Percentiles rank a stretch among this genome's conserved stretches.
These are phyloP conservation scores for Dictyostelium intermedium DNA, from an alignment of 78 protist species.

Conservation along the genomic window DNA sequence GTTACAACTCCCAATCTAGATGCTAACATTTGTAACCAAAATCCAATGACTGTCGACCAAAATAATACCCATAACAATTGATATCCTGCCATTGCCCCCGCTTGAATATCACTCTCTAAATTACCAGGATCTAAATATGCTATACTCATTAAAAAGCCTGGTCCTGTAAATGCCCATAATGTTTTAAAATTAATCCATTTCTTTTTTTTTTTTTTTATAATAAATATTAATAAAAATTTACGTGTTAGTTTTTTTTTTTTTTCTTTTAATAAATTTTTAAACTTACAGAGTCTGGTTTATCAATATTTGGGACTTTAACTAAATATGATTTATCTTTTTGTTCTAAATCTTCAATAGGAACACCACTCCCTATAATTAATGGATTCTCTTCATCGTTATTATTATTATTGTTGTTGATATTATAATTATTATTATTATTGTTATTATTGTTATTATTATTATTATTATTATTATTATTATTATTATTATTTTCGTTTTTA, in stretches of 20 bases:
- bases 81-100: constrained; percentile 87
- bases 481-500: neutral
- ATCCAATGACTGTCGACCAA: constrained; percentile 84
- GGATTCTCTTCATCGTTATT: neutral
- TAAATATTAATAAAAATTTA: no score
- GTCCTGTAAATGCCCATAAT: constrained; percentile 86
- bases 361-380: neutral
- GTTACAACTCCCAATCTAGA: constrained; percentile 90
- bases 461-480: neutral
- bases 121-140: constrained; percentile 93
- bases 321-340: neutral
- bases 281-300: constrained; percentile 20
- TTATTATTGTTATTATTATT: neutral
- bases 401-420: neutral
- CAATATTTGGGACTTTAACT: constrained; percentile 13
- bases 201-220: neutral
- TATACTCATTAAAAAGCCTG: constrained; percentile 87
- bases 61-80: constrained; percentile 90
- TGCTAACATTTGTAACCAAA: constrained; percentile 83
- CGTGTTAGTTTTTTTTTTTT: neutral
- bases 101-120: constrained; percentile 81
- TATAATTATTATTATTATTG: neutral
- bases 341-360: neutral
- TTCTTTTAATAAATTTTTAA: neutral
- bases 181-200: constrained; percentile 58